Evolutionary conservation across 192 early-diverging fungal genomes (phyloP).

Genomic region (Mortierella claussenii): DNA sequence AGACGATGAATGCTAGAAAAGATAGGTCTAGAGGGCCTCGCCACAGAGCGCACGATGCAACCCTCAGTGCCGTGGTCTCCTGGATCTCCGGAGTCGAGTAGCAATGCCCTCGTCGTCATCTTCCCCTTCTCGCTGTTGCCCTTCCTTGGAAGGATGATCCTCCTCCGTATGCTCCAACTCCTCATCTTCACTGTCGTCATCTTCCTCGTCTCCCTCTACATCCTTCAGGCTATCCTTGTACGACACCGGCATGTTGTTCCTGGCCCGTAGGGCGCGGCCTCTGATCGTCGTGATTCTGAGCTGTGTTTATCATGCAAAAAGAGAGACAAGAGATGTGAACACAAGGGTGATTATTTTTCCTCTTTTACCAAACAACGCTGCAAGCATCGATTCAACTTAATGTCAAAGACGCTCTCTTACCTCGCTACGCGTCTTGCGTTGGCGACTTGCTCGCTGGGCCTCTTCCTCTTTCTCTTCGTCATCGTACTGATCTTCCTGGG

Average conservation of each 20-base stretch:
- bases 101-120: conserved; percentile 16
- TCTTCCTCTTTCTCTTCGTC: conserved; percentile 13
- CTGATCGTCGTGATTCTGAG: conserved; percentile 7
- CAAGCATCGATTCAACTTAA: too few relatives aligned
- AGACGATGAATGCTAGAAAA: neutral
- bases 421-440: conserved; percentile 29
- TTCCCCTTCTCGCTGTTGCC: conserved; percentile 12
- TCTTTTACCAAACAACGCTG: too few relatives aligned
- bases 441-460: conserved; percentile 9
- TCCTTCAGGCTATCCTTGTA: conserved; percentile 14
- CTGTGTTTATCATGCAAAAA: too few relatives aligned
- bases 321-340: too few relatives aligned
- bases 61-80: conserved; percentile 20
- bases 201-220: conserved; percentile 9
- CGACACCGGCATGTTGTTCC: conserved; percentile 12
- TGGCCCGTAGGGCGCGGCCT: conserved; percentile 24
- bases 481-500: conserved; percentile 11
- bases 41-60: neutral
- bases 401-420: neutral
- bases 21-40: neutral
- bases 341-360: neutral
- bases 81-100: conserved; percentile 20
- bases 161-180: too few relatives aligned
- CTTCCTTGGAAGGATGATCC: too few relatives aligned
- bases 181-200: conserved; percentile 8